phyloP scores from a whole-genome alignment of 352 stramenopile species.

The Lagenidium giganteum region DNA sequence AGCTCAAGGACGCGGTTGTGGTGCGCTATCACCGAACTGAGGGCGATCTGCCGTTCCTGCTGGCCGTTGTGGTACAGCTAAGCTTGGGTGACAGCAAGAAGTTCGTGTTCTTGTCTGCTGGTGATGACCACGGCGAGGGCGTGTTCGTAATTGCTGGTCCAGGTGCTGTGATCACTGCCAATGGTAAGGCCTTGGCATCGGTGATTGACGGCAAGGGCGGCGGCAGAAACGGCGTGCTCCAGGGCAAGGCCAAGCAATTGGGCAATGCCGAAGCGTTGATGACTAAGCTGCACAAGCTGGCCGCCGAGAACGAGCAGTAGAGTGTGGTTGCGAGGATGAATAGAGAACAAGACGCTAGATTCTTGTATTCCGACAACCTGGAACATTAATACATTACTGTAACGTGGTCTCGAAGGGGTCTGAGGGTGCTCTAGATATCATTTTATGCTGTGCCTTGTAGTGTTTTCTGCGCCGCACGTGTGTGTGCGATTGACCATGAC shows the following conservation, averaged over 20 bases:
- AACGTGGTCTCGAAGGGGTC: too few relatives aligned
- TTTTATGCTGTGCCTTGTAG: too few relatives aligned
- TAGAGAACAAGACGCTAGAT: too few relatives aligned
- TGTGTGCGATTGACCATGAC: too few relatives aligned
- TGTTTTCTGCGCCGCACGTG: too few relatives aligned
- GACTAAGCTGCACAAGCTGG: constrained; percentile 36
- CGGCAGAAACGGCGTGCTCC: constrained; percentile 67
- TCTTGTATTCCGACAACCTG: too few relatives aligned
- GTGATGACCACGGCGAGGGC: constrained; percentile 44
- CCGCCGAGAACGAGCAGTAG: too few relatives aligned
- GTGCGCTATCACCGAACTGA: constrained; percentile 57
- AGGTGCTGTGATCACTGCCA: constrained; percentile 37
- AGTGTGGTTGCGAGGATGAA: too few relatives aligned
- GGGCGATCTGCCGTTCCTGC: constrained; percentile 64
- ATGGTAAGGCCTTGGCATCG: constrained; percentile 47
- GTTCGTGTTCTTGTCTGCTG: constrained; percentile 48
- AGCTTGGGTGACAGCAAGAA: constrained; percentile 39
- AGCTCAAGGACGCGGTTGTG: constrained; percentile 13
- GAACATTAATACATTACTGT: too few relatives aligned
- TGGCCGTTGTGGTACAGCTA: constrained; percentile 44
- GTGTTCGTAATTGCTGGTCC: constrained; percentile 65
- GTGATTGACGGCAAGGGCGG: constrained; percentile 74
- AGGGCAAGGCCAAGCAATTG: constrained; percentile 71
- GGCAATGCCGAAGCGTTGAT: constrained; percentile 38
- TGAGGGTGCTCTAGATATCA: too few relatives aligned